Conservation (phyloP, 768 basidiomycete species). For the Galerina sulciceps region DNA sequence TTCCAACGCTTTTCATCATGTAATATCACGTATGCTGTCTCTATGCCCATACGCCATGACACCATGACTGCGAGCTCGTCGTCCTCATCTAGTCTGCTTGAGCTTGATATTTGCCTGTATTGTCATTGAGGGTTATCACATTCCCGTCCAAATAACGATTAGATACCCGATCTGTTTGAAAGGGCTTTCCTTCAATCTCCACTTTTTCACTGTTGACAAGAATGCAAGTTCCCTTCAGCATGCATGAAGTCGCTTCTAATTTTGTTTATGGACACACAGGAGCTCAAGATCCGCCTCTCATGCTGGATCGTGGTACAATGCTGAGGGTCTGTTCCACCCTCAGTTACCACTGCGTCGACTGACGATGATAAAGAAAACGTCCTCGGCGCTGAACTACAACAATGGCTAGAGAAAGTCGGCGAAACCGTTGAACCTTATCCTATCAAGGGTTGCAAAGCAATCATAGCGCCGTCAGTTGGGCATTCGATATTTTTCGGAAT, state of each 20-base stretch:
- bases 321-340: conserved; percentile 51
- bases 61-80: conserved; percentile 18
- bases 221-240: conserved; percentile 21
- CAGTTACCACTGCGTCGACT: conserved; percentile 1
- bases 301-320: conserved; percentile 90
- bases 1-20: conserved; percentile 45
- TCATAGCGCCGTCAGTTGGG: conserved; percentile 90
- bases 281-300: conserved; percentile 67
- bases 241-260: background rate
- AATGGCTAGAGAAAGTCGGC: conserved; percentile 64
- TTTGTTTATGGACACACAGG: conserved; percentile 10
- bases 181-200: background rate
- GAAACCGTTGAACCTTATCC: conserved; percentile 56
- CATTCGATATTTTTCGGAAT: background rate
- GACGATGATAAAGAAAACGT: conserved; percentile 46
- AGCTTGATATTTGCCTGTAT: conserved; percentile 12
- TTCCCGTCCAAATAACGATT: conserved; percentile 10
- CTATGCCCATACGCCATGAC: conserved; percentile 52
- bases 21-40: conserved; percentile 58
- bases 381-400: conserved; percentile 63
- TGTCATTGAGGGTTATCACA: conserved; percentile 5
- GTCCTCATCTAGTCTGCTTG: background rate
- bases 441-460: conserved; percentile 72
- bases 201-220: background rate
- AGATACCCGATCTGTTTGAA: conserved; percentile 10